Percentiles rank a stretch among this genome's conserved stretches.
Evolutionary conservation across 2,329 filamentous ascomycete genomes (phyloP).

Genomic region (Neofusicoccum cordaticola): DNA sequence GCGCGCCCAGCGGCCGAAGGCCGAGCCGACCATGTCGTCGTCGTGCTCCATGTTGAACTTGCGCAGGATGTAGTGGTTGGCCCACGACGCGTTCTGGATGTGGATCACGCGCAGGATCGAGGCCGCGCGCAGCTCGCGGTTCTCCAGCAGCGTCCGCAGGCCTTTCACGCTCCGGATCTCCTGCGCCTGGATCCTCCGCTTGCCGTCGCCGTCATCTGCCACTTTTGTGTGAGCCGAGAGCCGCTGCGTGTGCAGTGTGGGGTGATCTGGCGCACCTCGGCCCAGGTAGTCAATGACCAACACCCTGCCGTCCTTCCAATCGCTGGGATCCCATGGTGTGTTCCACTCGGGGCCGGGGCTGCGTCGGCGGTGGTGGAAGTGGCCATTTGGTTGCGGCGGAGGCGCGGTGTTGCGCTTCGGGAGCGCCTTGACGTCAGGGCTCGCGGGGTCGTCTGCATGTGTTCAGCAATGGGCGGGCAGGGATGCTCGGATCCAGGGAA

Average conservation of each 20-base stretch:
- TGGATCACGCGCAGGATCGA: slow-evolving; percentile 44
- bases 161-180: slow-evolving; percentile 47
- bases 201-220: slow-evolving; percentile 36
- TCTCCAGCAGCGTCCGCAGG: slow-evolving; percentile 45
- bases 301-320: slow-evolving; percentile 44
- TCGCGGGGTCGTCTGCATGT: slow-evolving; percentile 22
- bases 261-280: slow-evolving; percentile 17
- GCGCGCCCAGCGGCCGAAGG: slow-evolving; percentile 49
- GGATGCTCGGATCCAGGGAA: background rate
- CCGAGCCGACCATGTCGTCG: slow-evolving; percentile 48
- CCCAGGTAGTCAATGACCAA: slow-evolving; percentile 52
- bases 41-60: slow-evolving; percentile 54
- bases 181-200: slow-evolving; percentile 46
- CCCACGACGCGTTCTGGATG: slow-evolving; percentile 55
- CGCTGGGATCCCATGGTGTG: slow-evolving; percentile 21
- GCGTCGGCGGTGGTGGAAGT: slow-evolving; percentile 29
- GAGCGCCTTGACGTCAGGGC: slow-evolving; percentile 21
- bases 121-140: slow-evolving; percentile 33
- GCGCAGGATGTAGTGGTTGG: slow-evolving; percentile 46
- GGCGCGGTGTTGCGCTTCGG: slow-evolving; percentile 20
- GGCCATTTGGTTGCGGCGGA: background rate
- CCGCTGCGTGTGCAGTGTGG: background rate
- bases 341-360: slow-evolving; percentile 39
- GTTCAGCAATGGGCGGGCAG: background rate
- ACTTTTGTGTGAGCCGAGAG: background rate